Conservation (phyloP, 306 rosid genomes). For the Pyrus pyrifolia region DNA sequence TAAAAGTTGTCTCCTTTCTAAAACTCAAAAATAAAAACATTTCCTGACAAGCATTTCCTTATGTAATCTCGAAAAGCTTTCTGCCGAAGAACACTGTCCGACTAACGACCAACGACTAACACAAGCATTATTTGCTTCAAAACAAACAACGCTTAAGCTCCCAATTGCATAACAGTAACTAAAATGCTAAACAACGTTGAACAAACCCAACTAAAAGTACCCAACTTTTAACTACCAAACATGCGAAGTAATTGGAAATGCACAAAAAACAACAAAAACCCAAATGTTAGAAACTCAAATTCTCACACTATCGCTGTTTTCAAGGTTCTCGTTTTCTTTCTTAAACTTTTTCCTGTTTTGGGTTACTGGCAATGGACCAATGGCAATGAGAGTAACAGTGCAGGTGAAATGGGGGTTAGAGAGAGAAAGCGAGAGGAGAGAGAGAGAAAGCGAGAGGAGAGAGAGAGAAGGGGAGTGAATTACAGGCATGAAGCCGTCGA, state of each 20-base stretch:
- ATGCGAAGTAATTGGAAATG: neutral
- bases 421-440: neutral
- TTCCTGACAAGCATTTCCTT: neutral
- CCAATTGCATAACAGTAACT: neutral
- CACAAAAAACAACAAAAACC: neutral
- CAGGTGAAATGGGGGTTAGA: neutral
- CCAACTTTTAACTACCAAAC: neutral
- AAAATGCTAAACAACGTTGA: neutral
- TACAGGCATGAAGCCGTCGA: slow-evolving; percentile 96
- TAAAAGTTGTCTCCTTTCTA: neutral
- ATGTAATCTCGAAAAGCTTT: neutral
- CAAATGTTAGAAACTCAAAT: neutral
- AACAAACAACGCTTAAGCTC: neutral
- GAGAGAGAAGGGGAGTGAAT: neutral
- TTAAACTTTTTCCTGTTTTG: neutral
- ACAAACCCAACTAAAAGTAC: neutral
- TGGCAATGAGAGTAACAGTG: neutral
- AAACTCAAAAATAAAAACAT: neutral
- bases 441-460: too few relatives aligned
- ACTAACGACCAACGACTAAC: neutral
- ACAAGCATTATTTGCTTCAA: neutral
- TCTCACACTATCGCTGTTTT: neutral
- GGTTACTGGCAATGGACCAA: neutral
- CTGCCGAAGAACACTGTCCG: neutral
- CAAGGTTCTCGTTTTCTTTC: neutral